Evolutionary conservation across 139 green algal species (phyloP).

Genomic region (Microglena sp.): DNA sequence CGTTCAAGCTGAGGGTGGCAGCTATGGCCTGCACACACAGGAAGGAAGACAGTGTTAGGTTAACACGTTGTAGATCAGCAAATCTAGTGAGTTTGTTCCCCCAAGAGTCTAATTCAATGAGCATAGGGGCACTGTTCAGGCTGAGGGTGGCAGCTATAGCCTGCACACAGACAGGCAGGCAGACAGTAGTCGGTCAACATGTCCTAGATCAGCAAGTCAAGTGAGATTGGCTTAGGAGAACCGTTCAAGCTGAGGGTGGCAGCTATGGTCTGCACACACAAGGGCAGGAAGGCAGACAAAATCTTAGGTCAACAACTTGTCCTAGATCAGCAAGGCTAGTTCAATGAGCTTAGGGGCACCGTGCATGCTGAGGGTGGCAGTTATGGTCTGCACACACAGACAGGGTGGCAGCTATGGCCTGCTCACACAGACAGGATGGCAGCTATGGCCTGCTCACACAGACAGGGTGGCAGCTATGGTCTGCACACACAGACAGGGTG

Average conservation of each 20-base stretch:
- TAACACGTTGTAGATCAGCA: not conserved
- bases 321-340: conserved; percentile 47
- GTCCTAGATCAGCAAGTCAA: conserved; percentile 26
- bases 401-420: conserved; percentile 9
- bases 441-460: conserved; percentile 24
- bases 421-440: conserved; percentile 17
- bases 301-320: no score
- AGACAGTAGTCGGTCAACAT: not conserved
- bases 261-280: no score
- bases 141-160: conserved; percentile 29
- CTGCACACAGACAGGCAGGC: conserved; percentile 11
- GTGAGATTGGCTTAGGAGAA: conserved; percentile 42
- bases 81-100: conserved; percentile 22
- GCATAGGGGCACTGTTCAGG: conserved; percentile 21
- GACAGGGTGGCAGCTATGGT: no score
- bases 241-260: conserved; percentile 9
- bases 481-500: no score
- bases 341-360: conserved; percentile 43
- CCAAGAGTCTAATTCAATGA: conserved; percentile 48
- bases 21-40: conserved; percentile 25
- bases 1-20: conserved; percentile 17
- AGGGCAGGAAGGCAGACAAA: no score
- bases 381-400: conserved; percentile 22
- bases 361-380: conserved; percentile 15
- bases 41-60: not conserved